A percentile compares a stretch with the other conserved stretches of the same genome.
These are phyloP conservation scores for Aegilops umbellulata DNA, from an alignment of 176 grass and related monocot species.

Conservation along the genomic window DNA sequence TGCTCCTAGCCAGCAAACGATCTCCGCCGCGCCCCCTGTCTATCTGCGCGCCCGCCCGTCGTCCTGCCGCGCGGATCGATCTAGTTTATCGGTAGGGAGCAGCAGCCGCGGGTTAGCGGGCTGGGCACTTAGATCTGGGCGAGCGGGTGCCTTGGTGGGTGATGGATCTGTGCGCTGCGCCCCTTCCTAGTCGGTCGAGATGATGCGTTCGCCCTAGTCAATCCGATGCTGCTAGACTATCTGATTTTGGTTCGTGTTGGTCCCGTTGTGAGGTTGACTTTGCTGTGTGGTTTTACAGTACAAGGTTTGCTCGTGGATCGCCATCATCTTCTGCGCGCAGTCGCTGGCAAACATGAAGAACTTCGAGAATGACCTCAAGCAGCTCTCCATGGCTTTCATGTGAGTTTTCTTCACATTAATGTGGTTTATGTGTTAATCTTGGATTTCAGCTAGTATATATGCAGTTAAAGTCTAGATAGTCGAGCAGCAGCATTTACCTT, in stretches of 20 bases:
- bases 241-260: background rate
- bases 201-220: background rate
- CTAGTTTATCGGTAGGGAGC: background rate
- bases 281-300: constrained; percentile 63
- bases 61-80: background rate
- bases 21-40: background rate
- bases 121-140: background rate
- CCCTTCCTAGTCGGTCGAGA: background rate
- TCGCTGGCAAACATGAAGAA: constrained; percentile 97
- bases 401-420: constrained; percentile 39
- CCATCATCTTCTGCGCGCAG: constrained; percentile 94
- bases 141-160: background rate
- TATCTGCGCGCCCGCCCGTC: background rate
- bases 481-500: background rate
- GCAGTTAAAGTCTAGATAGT: background rate
- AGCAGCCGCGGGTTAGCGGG: background rate
- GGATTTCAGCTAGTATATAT: background rate
- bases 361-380: constrained; percentile 95
- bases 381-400: constrained; percentile 98
- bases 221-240: background rate
- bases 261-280: background rate
- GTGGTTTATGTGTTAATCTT: background rate
- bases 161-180: constrained; percentile 29
- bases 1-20: no score
- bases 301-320: constrained; percentile 93